phyloP scores from a whole-genome alignment of 2,329 filamentous ascomycete genomes.

The Talaromyces funiculosus region DNA sequence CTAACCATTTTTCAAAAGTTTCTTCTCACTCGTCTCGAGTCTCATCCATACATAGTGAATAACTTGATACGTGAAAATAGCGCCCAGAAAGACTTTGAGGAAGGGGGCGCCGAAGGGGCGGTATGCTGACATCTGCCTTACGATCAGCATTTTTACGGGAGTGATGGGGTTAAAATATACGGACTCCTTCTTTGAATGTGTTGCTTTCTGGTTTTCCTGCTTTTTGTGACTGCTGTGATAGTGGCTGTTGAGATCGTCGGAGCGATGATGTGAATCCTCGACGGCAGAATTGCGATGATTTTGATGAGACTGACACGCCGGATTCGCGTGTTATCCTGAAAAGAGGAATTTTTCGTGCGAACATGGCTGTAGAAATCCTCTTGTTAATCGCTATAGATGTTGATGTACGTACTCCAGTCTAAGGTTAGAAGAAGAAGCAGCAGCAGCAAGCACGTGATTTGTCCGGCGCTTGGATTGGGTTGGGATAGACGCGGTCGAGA shows the following conservation, averaged over 20 bases:
- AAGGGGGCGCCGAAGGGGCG: slow-evolving; percentile 39
- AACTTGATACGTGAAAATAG: slow-evolving; percentile 45
- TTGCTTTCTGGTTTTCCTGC: slow-evolving; percentile 10
- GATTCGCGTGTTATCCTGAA: background rate
- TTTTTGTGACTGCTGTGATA: background rate
- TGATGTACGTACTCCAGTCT: background rate
- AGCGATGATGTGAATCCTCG: slow-evolving; percentile 8
- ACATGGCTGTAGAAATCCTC: background rate
- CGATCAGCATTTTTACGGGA: background rate
- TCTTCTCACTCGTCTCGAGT: slow-evolving; percentile 43
- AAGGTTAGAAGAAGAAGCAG: background rate
- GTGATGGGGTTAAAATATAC: slow-evolving; percentile 3
- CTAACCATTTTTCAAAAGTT: slow-evolving; percentile 37
- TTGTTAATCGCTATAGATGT: background rate
- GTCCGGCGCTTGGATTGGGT: background rate
- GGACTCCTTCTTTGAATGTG: slow-evolving; percentile 28
- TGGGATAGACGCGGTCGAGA: slow-evolving; percentile 4
- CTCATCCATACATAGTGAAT: slow-evolving; percentile 46
- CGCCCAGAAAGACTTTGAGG: slow-evolving; percentile 44
- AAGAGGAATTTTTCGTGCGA: background rate
- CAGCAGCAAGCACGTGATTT: slow-evolving; percentile 4
- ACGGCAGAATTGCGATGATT: background rate
- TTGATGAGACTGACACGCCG: background rate
- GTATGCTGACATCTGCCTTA: slow-evolving; percentile 34
- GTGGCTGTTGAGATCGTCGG: slow-evolving; percentile 4